Evolutionary conservation across 2,329 filamentous ascomycete species (phyloP).

Genomic region (Epichloe sylvatica): DNA sequence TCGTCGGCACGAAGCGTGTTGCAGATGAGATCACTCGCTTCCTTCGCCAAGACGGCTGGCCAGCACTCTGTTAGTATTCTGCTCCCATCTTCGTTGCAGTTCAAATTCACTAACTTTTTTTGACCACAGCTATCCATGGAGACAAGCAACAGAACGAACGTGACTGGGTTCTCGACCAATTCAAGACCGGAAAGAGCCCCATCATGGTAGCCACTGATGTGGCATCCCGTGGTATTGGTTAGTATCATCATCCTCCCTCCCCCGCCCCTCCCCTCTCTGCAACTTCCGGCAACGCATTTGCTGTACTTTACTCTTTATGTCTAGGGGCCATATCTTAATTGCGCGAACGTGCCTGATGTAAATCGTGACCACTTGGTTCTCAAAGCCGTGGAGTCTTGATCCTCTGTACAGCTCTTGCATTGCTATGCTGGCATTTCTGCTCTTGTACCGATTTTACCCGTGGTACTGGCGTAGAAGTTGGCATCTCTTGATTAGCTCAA

Average conservation of each 20-base stretch:
- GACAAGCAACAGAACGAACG: constrained; percentile 99
- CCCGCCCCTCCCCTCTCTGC: constrained; percentile 33
- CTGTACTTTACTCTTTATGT: constrained; percentile 83
- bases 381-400: constrained; percentile 73
- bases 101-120: constrained; percentile 19
- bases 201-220: constrained; percentile 99
- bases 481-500: constrained; percentile 69
- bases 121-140: constrained; percentile 73
- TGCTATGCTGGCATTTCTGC: constrained; percentile 65
- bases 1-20: constrained; percentile 86
- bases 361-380: constrained; percentile 70
- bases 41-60: constrained; percentile 95
- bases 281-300: constrained; percentile 44
- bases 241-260: constrained; percentile 48
- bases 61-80: constrained; percentile 67
- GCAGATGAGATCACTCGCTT: constrained; percentile 96
- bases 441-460: constrained; percentile 46
- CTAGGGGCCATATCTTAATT: constrained; percentile 69
- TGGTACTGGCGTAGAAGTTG: constrained; percentile 65
- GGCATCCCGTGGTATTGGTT: constrained; percentile 99
- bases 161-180: constrained; percentile 98
- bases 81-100: constrained; percentile 16
- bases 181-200: constrained; percentile 98
- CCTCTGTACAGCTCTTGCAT: constrained; percentile 27
- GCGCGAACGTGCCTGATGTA: constrained; percentile 86